Base-by-base conservation (phyloP, 306 rosid species). In the Adenanthera pavonina region DNA sequence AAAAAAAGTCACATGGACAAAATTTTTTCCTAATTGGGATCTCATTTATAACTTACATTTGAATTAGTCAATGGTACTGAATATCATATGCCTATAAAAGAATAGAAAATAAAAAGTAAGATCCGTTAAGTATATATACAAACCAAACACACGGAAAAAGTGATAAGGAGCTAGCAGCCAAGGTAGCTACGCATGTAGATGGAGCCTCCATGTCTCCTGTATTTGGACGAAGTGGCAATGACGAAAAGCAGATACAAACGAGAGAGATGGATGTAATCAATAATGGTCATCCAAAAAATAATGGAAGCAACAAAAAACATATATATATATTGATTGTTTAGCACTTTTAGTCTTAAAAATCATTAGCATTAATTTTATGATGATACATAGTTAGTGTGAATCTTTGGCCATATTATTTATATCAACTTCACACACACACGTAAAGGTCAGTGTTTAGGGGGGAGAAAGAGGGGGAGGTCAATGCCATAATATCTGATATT, bases 151-250 rank as follows among this genome's bases (percentile, higher is more conserved):
- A 13, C 5, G 79, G 54, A 61, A 72, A 77, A 79, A 84, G 64
- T 75, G 76, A 78, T 72, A 71, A 73, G 57, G 78, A 75, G 36
- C 9, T n/a, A 43, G 74, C 80, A 70, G 83, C 85, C 87, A 85
- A 86, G 62, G 33, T 25, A 25, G 52, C 82, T 83, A 75, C 30
- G 84, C 80, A 76, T 79, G n/a, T 82, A 65, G 80, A 79, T 79
- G 82, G 80, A 76, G 82, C 84, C 81, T 83, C 72, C 72, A 61
- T 75, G 75, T 82, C 76, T 83, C 68, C 78, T 65, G 10, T 8
- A 8, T 69, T 59, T 49, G 38, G 48, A 11, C 78, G 1, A 77
- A 49, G 65, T 61, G 57, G 47, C 61, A 56, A 2, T 7, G 62
- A 17, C 62, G 10, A 19, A 82, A 43, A 54, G 85, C 69, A 44